Conservation (phyloP, 2,329 filamentous ascomycete genomes). For the Colletotrichum eremochloae region DNA sequence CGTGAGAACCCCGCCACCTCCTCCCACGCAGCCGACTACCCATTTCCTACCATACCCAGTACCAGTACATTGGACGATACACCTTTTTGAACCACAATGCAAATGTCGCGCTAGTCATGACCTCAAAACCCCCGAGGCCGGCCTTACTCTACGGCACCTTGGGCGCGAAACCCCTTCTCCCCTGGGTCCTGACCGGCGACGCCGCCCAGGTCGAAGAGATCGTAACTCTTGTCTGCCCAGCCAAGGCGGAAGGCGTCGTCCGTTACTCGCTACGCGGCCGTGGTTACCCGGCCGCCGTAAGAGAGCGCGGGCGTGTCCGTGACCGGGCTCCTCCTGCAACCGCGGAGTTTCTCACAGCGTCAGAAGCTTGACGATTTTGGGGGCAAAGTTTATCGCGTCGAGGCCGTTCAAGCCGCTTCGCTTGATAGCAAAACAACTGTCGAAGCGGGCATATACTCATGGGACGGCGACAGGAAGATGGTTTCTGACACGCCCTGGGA, state of each 20-base stretch:
- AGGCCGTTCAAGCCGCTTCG: constrained; percentile 28
- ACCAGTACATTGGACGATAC: no score
- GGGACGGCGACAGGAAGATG: constrained; percentile 43
- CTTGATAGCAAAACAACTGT: constrained; percentile 43
- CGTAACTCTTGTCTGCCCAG: constrained; percentile 33
- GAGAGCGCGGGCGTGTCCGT: constrained; percentile 37
- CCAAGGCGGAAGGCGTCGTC: constrained; percentile 43
- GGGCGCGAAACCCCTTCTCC: constrained; percentile 47
- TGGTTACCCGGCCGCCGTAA: constrained; percentile 48
- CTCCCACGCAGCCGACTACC: no score
- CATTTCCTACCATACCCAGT: no score
- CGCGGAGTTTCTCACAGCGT: constrained; percentile 46
- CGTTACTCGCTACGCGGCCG: constrained; percentile 42
- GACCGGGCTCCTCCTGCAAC: constrained; percentile 46
- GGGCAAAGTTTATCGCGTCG: constrained; percentile 45
- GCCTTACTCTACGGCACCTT: constrained; percentile 51
- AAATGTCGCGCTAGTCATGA: neutral
- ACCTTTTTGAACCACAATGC: no score
- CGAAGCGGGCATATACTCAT: constrained; percentile 50
- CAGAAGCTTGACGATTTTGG: constrained; percentile 53
- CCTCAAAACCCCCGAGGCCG: neutral
- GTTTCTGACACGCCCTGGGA: constrained; percentile 46
- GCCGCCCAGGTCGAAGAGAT: constrained; percentile 42
- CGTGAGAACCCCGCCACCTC: no score
- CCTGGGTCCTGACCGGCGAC: constrained; percentile 49